Evolutionary conservation across 2,329 filamentous ascomycete species (phyloP), one percentile per base, ranked within the genome.

Genomic region (Diplodia mutila): DNA sequence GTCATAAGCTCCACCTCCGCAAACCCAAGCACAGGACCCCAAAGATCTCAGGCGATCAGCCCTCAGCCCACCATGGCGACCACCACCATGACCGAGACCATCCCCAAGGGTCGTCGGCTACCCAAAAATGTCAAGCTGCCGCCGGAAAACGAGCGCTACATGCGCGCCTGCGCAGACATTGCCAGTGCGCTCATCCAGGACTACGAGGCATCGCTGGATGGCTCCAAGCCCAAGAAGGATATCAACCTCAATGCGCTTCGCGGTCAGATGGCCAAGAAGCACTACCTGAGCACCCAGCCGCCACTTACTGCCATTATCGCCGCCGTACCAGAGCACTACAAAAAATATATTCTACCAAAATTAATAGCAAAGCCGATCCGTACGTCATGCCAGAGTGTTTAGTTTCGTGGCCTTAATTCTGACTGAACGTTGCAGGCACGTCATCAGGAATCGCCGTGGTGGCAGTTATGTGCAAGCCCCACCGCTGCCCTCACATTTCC

Each of bases 401-500:
- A 16, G 25, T 54, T 16, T 46, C 27, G 46, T 18, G n/a, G 18
- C 2, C 8, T 9, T 9, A 46, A n/a, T 23, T 37, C 49, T 52
- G 1, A 29, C 67, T 74, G 49, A 73, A 25, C 16, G 48, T 37
- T 61, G n/a, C 71, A 92, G 89, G 93, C 74, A 97, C 94, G 18
- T 97, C 94, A 0, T 97, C 94, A 64, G 95, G 95, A 68, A 99
- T 99, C 74, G 95, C 95, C 2, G 95, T 99, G 9, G 95, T 99
- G 55, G 95, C 96, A 52, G 96, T 99, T 72, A 99, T 99, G 95
- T 98, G 95, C 86, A 99, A 99, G 80, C 95, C 95, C 27, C 95
- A 99, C 79, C 87, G 95, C 77, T 99, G 95, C 76, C 95, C 95
- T 21, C 95, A 99, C 77, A 99, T 99, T 73, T 92, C 95, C 12